These are phyloP conservation scores for Amanita rimosa DNA, from an alignment of 768 basidiomycete genomes.

Conservation along the genomic window DNA sequence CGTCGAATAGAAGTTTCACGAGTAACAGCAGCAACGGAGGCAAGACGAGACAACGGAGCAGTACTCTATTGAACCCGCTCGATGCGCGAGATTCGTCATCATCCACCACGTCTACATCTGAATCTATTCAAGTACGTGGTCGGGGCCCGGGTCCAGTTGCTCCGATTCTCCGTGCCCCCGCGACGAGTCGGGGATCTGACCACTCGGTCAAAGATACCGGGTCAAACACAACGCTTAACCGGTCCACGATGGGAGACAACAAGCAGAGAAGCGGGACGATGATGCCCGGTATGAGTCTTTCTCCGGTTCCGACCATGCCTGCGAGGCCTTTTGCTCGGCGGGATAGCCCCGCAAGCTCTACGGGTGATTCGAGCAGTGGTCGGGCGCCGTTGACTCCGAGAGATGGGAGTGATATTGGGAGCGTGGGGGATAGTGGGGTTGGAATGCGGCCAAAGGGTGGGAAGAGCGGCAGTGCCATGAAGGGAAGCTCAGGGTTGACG, in stretches of 20 bases:
- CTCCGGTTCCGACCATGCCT: slow-evolving; percentile 16
- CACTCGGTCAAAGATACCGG: not conserved
- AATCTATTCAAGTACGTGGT: slow-evolving; percentile 2
- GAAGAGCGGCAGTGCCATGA: slow-evolving; percentile 19
- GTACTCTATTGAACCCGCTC: slow-evolving; percentile 23
- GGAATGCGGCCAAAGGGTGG: slow-evolving; percentile 11
- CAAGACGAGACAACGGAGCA: slow-evolving; percentile 25
- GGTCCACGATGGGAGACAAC: slow-evolving; percentile 9
- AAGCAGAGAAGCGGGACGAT: slow-evolving; percentile 30
- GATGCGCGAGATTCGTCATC: slow-evolving; percentile 8
- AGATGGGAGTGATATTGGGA: slow-evolving; percentile 60
- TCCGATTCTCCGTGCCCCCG: not conserved
- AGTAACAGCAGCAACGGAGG: not conserved
- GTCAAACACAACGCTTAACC: slow-evolving; percentile 7
- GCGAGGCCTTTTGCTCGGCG: slow-evolving; percentile 50
- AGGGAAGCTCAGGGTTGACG: slow-evolving; percentile 15
- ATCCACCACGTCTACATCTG: not conserved
- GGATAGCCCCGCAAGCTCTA: slow-evolving; percentile 75
- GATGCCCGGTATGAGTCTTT: slow-evolving; percentile 19
- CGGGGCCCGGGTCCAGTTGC: slow-evolving; percentile 6
- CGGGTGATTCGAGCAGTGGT: slow-evolving; percentile 76
- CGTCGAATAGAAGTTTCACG: slow-evolving; percentile 1
- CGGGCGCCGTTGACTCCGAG: slow-evolving; percentile 64
- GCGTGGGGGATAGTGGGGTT: slow-evolving; percentile 10
- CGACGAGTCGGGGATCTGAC: not conserved